phyloP scores from a whole-genome alignment of 805 yeast genomes.

The Ogataea sp. region DNA sequence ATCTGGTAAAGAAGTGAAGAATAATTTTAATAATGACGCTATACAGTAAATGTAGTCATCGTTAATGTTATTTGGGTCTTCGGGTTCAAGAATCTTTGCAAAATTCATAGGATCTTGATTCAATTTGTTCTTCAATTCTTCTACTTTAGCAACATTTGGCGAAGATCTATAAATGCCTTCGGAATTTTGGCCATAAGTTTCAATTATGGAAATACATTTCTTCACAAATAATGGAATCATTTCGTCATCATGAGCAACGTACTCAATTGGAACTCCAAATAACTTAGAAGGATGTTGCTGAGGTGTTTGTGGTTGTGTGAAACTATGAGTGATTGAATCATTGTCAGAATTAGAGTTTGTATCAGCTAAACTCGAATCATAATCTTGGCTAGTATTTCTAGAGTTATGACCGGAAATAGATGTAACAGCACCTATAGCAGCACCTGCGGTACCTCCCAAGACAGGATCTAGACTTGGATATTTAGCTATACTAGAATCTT shows the following conservation, averaged over 20 bases:
- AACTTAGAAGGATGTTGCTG: slow-evolving; percentile 28
- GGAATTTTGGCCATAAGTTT: slow-evolving; percentile 70
- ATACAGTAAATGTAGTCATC: slow-evolving; percentile 82
- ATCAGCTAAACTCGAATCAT: slow-evolving; percentile 3
- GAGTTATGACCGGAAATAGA: slow-evolving; percentile 17
- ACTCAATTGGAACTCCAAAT: slow-evolving; percentile 79
- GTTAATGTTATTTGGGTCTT: slow-evolving; percentile 45
- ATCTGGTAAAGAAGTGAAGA: slow-evolving; percentile 80
- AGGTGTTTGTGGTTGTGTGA: slow-evolving; percentile 2
- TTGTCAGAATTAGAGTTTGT: slow-evolving; percentile 3
- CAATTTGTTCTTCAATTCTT: slow-evolving; percentile 61
- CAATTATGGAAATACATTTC: slow-evolving; percentile 82
- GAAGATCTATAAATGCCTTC: slow-evolving; percentile 89
- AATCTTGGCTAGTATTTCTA: slow-evolving; percentile 10
- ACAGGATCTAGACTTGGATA: slow-evolving; percentile 22
- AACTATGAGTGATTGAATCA: slow-evolving; percentile 1
- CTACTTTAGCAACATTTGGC: slow-evolving; percentile 70
- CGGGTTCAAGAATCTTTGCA: slow-evolving; percentile 39
- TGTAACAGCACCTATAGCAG: slow-evolving; percentile 1
- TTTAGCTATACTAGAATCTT: slow-evolving; percentile 1
- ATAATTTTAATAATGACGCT: slow-evolving; percentile 80
- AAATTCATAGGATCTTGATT: slow-evolving; percentile 68
- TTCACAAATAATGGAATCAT: slow-evolving; percentile 88
- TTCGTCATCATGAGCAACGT: slow-evolving; percentile 77
- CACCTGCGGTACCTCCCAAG: too few relatives aligned